A percentile compares a stretch with the other conserved stretches of the same genome.
These are phyloP conservation scores for Monosiga brevicollis DNA, from an alignment of 78 protist species.

Conservation along the genomic window DNA sequence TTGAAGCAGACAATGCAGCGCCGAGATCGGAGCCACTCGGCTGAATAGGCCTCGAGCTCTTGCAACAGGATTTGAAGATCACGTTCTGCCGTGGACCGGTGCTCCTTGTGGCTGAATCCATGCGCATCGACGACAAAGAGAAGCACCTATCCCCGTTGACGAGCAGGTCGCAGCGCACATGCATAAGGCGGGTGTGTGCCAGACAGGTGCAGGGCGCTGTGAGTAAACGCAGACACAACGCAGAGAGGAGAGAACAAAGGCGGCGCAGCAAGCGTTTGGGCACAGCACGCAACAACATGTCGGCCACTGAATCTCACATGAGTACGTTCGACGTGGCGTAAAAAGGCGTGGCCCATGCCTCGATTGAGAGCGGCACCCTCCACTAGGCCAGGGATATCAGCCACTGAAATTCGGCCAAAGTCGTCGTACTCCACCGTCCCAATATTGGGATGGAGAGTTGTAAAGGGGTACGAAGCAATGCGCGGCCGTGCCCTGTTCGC, in stretches of 20 bases:
- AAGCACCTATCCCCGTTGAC: too few relatives aligned
- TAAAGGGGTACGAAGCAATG: slow-evolving; percentile 53
- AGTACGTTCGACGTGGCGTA: slow-evolving; percentile 47
- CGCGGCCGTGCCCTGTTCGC: not conserved
- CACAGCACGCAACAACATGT: too few relatives aligned
- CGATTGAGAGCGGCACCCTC: slow-evolving; percentile 44
- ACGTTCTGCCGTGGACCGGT: not conserved
- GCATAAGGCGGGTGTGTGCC: too few relatives aligned
- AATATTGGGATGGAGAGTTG: slow-evolving; percentile 47
- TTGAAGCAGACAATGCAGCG: not conserved
- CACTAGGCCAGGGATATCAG: slow-evolving; percentile 54
- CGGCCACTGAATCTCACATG: too few relatives aligned
- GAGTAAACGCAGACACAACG: too few relatives aligned
- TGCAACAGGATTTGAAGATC: not conserved
- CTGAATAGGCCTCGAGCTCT: not conserved
- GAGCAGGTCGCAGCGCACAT: too few relatives aligned
- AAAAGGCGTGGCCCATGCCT: slow-evolving; percentile 57
- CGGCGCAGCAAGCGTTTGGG: too few relatives aligned
- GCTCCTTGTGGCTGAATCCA: slow-evolving; percentile 8
- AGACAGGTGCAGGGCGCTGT: too few relatives aligned
- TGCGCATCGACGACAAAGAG: slow-evolving; percentile 29
- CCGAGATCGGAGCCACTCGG: not conserved
- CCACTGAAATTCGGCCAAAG: not conserved
- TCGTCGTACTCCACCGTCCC: slow-evolving; percentile 15
- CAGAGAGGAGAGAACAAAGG: too few relatives aligned